phyloP scores from a whole-genome alignment of 768 basidiomycete species.

The Boletus speciosus region DNA sequence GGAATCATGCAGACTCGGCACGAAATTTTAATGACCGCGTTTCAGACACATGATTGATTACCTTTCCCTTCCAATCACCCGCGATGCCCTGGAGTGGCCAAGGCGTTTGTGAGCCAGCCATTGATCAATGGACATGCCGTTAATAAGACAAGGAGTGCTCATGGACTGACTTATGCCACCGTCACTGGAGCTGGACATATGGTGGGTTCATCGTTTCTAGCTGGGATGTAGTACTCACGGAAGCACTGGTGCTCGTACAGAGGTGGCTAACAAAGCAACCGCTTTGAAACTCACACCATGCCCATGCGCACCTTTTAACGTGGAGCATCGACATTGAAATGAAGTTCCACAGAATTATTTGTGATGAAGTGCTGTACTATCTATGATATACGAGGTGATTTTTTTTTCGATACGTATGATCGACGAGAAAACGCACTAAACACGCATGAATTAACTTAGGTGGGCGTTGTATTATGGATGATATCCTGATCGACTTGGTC shows the following conservation, averaged over 20 bases:
- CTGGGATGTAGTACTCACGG: slow-evolving; percentile 11
- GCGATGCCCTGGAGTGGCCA: slow-evolving; percentile 65
- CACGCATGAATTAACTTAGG: neutral
- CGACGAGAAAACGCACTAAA: neutral
- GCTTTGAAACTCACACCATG: slow-evolving; percentile 2
- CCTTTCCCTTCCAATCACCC: slow-evolving; percentile 54
- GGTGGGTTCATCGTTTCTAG: slow-evolving; percentile 33
- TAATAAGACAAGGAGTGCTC: slow-evolving; percentile 50
- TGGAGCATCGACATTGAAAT: neutral
- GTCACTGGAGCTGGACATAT: slow-evolving; percentile 70
- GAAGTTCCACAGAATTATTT: neutral
- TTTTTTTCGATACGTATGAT: neutral
- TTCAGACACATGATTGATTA: slow-evolving; percentile 52
- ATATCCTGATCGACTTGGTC: neutral
- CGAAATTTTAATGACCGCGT: neutral
- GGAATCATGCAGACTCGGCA: neutral
- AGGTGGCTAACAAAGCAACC: slow-evolving; percentile 37
- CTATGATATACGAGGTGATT: neutral
- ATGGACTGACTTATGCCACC: slow-evolving; percentile 59
- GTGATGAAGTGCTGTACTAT: neutral
- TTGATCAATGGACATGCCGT: slow-evolving; percentile 47
- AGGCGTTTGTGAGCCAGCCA: slow-evolving; percentile 40
- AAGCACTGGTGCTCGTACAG: slow-evolving; percentile 45
- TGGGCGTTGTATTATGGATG: neutral
- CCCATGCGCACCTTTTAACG: neutral